Base-by-base conservation (phyloP, 208 protist species). In the Sergeia podlipaevii region DNA sequence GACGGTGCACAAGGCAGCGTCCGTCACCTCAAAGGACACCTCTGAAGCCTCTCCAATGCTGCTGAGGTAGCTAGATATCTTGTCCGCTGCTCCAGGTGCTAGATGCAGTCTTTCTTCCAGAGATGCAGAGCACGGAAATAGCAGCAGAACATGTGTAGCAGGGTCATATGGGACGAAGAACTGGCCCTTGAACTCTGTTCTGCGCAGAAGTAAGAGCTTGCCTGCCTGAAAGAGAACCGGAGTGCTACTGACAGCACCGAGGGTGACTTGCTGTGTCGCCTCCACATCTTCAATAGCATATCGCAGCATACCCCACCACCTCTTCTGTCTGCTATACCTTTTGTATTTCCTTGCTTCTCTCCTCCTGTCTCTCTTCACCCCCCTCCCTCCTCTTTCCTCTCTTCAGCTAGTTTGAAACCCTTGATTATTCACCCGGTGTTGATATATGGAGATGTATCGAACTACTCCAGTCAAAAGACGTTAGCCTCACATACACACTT, bases 151-250 rank as follows among this genome's bases (percentile, higher is more conserved):
- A 21, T 77, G 56, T 23, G 60, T 70, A 30, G 83, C 90, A 10
- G 88, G 81, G 11, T 91, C 56, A 36, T 89, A 83, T 2, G 88
- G 88, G 4, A 77, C 75, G 28, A 95, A 81, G 34, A 86, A 78
- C 30, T 80, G 67, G 20, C 71, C 68, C 54, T 92, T 95, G 38
- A 78, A 87, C n/a, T 34, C 62, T 34, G 64, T 58, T 37, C 64
- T 48, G 18, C 88, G 81, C 26, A 89, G 48, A 8, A 95, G 54
- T 11, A 74, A 70, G 7, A 95, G 52, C 1, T 65, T 30, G 13
- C 88, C 77, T 1, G 76, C 33, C 0, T 44, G 57, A 29, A 70
- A 18, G 2, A 37, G 38, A 17, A 65, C 34, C n/a, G 41, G 39
- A 0, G 34, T 34, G 10, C 57, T 32, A 3, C 34, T 33, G n/a